A percentile compares a stretch with the other conserved stretches of the same genome.
Conservation (phyloP, 129 eudicot genomes). For the Chrysanthemum makinoi region DNA sequence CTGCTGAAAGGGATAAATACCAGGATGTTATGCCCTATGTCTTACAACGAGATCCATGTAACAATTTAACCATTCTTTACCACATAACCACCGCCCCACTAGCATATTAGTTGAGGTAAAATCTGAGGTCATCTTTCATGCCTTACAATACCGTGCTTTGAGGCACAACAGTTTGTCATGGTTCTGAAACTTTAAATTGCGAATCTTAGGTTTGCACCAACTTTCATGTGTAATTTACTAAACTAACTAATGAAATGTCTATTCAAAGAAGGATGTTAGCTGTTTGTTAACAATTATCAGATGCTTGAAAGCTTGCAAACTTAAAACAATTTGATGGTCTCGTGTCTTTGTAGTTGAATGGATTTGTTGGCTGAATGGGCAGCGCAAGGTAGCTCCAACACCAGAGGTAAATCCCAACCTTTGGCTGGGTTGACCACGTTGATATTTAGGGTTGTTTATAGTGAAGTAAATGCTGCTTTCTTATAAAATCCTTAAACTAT, state of each 20-base stretch:
- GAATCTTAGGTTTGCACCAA: too few relatives aligned
- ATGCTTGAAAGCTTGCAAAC: slow-evolving; percentile 9
- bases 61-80: not conserved
- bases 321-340: not conserved
- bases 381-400: slow-evolving; percentile 91
- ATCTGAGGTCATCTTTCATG: not conserved
- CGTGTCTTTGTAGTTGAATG: slow-evolving; percentile 71
- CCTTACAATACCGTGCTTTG: not conserved
- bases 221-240: too few relatives aligned
- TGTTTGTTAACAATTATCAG: slow-evolving; percentile 5
- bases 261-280: not conserved
- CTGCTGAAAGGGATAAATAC: slow-evolving; percentile 3
- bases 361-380: slow-evolving; percentile 99
- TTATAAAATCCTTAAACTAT: not conserved
- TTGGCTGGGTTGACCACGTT: slow-evolving; percentile 8
- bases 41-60: not conserved
- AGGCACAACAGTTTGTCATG: too few relatives aligned
- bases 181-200: too few relatives aligned
- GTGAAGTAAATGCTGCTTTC: not conserved
- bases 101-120: not conserved
- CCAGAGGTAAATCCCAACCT: slow-evolving; percentile 59
- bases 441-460: slow-evolving; percentile 10
- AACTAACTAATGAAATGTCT: not conserved
- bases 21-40: slow-evolving; percentile 3
- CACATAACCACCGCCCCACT: not conserved